A percentile compares a stretch with the other conserved stretches of the same genome.
Evolutionary conservation across 164 flowering plant genomes (phyloP).

Genomic region (Tetrastigma voinierianum): DNA sequence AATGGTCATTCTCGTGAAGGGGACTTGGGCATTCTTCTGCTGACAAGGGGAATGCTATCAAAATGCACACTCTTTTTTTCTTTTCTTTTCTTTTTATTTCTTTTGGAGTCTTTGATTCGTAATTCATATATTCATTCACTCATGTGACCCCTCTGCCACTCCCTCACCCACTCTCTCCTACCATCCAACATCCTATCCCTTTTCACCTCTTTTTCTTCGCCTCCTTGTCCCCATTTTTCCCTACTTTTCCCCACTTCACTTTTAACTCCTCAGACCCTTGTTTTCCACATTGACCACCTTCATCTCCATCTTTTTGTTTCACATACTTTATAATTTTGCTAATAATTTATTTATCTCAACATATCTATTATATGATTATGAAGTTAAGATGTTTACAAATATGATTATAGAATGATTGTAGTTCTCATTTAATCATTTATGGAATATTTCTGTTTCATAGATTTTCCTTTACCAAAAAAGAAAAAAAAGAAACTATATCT

Average conservation of each 20-base stretch:
- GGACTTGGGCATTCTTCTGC: slow-evolving; percentile 13
- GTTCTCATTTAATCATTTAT: no score
- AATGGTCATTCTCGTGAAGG: slow-evolving; percentile 41
- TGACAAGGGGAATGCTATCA: slow-evolving; percentile 8
- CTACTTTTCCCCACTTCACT: background rate
- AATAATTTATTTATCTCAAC: no score
- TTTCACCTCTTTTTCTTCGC: background rate
- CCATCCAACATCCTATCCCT: background rate
- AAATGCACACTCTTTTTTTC: background rate
- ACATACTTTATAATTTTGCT: no score
- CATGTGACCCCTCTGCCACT: slow-evolving; percentile 24
- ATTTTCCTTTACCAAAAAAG: no score
- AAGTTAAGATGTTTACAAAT: no score
- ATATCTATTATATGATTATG: no score
- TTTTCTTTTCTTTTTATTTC: no score
- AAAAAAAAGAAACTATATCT: no score
- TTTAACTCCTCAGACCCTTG: background rate
- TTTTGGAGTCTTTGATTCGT: background rate
- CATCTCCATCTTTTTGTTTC: background rate
- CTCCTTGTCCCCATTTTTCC: slow-evolving; percentile 1
- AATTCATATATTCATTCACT: slow-evolving; percentile 8
- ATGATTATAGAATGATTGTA: no score
- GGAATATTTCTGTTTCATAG: no score
- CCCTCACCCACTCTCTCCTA: slow-evolving; percentile 19
- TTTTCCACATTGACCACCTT: background rate